Base-by-base conservation (phyloP, 169 alveolate species). In the Plasmodium vivax region DNA sequence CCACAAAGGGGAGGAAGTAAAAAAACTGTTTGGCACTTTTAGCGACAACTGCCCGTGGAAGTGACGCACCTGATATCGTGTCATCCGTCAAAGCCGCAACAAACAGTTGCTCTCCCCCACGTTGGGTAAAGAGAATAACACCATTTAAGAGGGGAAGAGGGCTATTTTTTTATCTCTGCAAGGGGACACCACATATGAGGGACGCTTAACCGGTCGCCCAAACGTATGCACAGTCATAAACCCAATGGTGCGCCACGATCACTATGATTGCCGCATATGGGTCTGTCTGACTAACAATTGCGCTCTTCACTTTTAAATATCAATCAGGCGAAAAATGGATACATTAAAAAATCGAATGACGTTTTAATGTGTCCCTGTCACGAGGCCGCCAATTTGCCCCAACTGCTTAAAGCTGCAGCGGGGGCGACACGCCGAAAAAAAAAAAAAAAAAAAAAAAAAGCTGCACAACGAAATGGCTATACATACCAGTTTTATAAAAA, bases 391-490 rank as follows among this genome's bases (percentile, higher is more conserved):
- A 45, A 45, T 45, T 1, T 10, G 56, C 56, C n/a, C 56, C 16
- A 45, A 45, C n/a, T 45, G 56, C 3, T 45, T 45, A 12, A 9
- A 9, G 56, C 56, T 4, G n/a, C 56, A 45, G 56, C 56, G n/a
- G 56, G 56, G 56, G 56, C 12, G 56, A 45, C 56, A 45, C n/a
- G 80, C 38, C 38, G 16, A 71, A 71, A 71, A 12, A 72, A 72
- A 72, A 72, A 72, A 72, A 72, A 72, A 72, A 72, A 72, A 72
- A 72, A 72, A 72, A 72, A 72, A 72, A 72, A 32, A 16, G 7
- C 8, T 32, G 41, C 38, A 32, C 43, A 32, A n/a, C 51, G 38
- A n/a, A 30, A 72, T n/a, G n/a, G 43, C 43, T 72, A 34, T 72
- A 72, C 36, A 72, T 72, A 72, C 43, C 43, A 32, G n/a, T 30